Base-by-base conservation (phyloP, 2,329 filamentous ascomycete genomes). In the Curvularia sp. region DNA sequence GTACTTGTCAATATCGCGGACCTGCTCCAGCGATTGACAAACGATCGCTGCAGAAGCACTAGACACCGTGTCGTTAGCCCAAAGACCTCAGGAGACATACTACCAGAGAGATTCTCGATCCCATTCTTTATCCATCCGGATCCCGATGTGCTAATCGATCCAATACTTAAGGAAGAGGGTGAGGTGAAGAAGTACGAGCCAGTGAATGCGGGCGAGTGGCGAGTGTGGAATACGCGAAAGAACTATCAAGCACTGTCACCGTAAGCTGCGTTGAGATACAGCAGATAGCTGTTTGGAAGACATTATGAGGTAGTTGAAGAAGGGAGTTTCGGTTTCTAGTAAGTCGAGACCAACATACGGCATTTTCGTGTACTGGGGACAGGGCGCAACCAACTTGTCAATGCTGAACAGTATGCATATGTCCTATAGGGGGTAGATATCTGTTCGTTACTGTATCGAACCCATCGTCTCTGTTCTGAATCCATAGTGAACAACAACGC, bases 51-150 rank as follows among this genome's bases (percentile, higher is more conserved):
- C 38, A 72, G 74, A 41, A 76, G 71, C 42, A 78, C 74, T 10
- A 64, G 78, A 43, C 77, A 79, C 49, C 58, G 76, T 4, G 76
- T 79, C 5, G 74, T 73, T 2, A 70, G 73, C 50, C 75, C 77
- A 3, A 66, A 49, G 28, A 51, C 59, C 26, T 67, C 60, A 5
- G 63, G 55, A 13, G 65, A 67, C 20, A 62, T 79, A 44, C 66
- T 72, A 6, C 65, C 69, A 10, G 65, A 69, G 26, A 66, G 77
- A 33, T 78, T 75, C 49, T 77, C 74, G 18, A 78, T 79, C 22
- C 75, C 75, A 6, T 79, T 76, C 51, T 80, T 79, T 47, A 71
- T 76, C 22, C 70, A 72, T 26, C 72, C 77, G 15, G 73, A 78
- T 61, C 66, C 71, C 13, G 73, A 79, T 8, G 68, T 66, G 1